These are phyloP conservation scores for Skeletonema marinoi DNA, from an alignment of 108 stramenopile species.

Conservation along the genomic window DNA sequence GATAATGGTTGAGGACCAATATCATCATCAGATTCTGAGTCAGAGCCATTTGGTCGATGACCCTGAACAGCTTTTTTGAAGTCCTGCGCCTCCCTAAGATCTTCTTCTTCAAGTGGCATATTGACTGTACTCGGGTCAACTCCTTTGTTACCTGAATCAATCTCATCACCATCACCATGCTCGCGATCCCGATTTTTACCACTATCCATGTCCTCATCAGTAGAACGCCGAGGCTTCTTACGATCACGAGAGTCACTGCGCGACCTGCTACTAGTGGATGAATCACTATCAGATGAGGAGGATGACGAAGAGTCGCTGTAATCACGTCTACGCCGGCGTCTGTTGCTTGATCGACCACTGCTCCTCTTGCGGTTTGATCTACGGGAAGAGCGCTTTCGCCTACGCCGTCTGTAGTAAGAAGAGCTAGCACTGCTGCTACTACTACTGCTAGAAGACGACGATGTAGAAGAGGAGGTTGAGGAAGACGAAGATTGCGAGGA, in stretches of 20 bases:
- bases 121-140: slow-evolving; percentile 1
- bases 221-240: slow-evolving; percentile 1
- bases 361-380: slow-evolving; percentile 18
- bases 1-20: slow-evolving; percentile 68
- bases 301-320: slow-evolving; percentile 23
- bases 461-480: slow-evolving; percentile 32
- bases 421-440: slow-evolving; percentile 16
- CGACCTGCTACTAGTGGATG: slow-evolving; percentile 17
- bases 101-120: slow-evolving; percentile 44
- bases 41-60: slow-evolving; percentile 35
- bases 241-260: slow-evolving; percentile 9
- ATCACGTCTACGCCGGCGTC: slow-evolving; percentile 22
- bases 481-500: slow-evolving; percentile 38
- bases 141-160: not conserved
- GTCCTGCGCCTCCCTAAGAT: slow-evolving; percentile 65
- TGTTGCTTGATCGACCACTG: slow-evolving; percentile 11
- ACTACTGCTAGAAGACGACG: slow-evolving; percentile 14
- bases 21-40: slow-evolving; percentile 63
- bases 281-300: slow-evolving; percentile 12
- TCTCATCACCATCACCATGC: not conserved
- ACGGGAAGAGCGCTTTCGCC: not conserved
- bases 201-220: not conserved
- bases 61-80: slow-evolving; percentile 83
- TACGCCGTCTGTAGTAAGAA: not conserved
- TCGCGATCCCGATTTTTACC: not conserved